A percentile compares a stretch with the other conserved stretches of the same genome.
These are phyloP conservation scores for Wickerhamiella australiensis DNA, from an alignment of 805 yeast species.

Conservation along the genomic window DNA sequence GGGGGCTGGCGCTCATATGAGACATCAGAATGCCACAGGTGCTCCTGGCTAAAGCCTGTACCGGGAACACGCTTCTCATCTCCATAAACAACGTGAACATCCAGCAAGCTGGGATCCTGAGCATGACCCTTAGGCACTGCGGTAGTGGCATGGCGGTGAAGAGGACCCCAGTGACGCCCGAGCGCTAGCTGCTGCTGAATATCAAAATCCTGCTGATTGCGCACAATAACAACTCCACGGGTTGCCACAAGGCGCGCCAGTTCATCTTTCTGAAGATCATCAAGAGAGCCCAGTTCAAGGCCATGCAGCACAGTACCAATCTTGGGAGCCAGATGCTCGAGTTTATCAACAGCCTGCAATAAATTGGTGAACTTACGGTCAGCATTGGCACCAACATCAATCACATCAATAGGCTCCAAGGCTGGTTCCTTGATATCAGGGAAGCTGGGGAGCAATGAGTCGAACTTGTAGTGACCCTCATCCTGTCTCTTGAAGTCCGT, in stretches of 20 bases:
- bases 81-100: conserved; percentile 26
- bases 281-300: conserved; percentile 34
- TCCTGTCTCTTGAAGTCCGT: conserved; percentile 12
- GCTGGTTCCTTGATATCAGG: conserved; percentile 28
- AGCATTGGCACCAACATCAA: conserved; percentile 25
- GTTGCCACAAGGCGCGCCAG: conserved; percentile 37
- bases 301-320: conserved; percentile 54
- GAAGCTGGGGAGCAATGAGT: conserved; percentile 24
- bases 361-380: conserved; percentile 25
- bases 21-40: conserved; percentile 60
- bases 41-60: conserved; percentile 23
- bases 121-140: conserved; percentile 37
- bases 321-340: conserved; percentile 48
- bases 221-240: conserved; percentile 40
- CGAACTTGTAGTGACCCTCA: conserved; percentile 21
- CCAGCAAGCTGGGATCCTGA: conserved; percentile 44
- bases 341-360: conserved; percentile 23
- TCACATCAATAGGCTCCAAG: conserved; percentile 19
- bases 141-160: conserved; percentile 38
- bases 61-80: conserved; percentile 22
- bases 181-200: conserved; percentile 45
- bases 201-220: conserved; percentile 45
- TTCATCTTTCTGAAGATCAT: conserved; percentile 36
- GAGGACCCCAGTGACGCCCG: conserved; percentile 57
- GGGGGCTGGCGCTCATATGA: conserved; percentile 67